Base-by-base conservation (phyloP, 2,329 filamentous ascomycete species). In the Pochonia chlamydosporia region DNA sequence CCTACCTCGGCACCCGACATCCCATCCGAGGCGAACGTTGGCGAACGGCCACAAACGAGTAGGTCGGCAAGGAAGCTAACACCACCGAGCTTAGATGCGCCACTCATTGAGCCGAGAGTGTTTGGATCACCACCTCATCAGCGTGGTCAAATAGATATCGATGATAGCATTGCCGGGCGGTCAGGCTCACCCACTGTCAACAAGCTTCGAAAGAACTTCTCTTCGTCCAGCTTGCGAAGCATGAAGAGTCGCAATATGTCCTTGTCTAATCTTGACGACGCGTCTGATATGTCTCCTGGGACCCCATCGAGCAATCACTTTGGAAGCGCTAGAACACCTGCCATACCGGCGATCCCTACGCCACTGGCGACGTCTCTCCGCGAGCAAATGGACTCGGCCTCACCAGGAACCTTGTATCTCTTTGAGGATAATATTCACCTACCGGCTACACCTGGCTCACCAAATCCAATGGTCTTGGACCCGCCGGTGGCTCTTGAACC, bases 381-480 rank as follows among this genome's bases (percentile, higher is more conserved):
- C 23, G 79, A 82, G 11, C 73, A 75, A 40, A 64, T 75, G 48
- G 71, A 78, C 48, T 78, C 77, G 9, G 74, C 76, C 14, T 69
- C 83, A 26, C 77, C 78, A 5, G 84, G 84, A 21, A 88, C 86
- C 5, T 72, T 92, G 48, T 84, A 89, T 60, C 73, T 97, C 1
- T 95, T 97, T 58, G 89, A 96, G 52, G 88, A 79, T 55, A 81
- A 88, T 52, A 87, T 95, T 37, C 87, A 92, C 61, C 83, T 84
- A 5, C 81, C 77, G 2, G 73, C 70, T 24, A 75, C 69, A 26
- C 78, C 86, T 1, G 82, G 82, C 3, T 83, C 81, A n/a, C 81
- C 84, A 3, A 84, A 85, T 48, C 72, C 76, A 3, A 63, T 78
- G n/a, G 72, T 74, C 11, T 60, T 72, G 0, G 83, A 89, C 54